Conservation (phyloP, 768 basidiomycete genomes). For the Leccinum olivaceopallidum region DNA sequence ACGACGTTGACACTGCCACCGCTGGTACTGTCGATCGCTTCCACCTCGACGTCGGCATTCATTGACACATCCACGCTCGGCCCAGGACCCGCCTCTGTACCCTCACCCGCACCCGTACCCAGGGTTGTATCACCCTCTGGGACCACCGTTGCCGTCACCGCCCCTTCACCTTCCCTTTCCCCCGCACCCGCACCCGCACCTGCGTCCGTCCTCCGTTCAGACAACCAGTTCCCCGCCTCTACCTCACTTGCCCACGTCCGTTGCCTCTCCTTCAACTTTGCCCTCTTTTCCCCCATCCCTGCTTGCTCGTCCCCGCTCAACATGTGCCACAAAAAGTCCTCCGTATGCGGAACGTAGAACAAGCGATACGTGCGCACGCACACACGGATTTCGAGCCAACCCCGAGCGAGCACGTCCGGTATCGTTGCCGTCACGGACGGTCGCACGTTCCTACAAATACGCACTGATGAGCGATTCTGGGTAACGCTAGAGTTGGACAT, state of each 20-base stretch:
- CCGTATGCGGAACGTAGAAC: constrained; percentile 29
- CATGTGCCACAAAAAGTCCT: constrained; percentile 23
- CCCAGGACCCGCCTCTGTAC: background rate
- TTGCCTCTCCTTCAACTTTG: constrained; percentile 12
- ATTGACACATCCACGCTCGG: background rate
- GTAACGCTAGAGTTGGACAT: constrained; percentile 16
- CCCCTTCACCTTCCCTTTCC: background rate
- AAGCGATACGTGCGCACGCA: constrained; percentile 45
- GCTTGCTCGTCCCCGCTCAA: constrained; percentile 12
- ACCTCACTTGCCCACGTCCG: constrained; percentile 18
- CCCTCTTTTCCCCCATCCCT: background rate
- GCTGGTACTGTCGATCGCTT: background rate
- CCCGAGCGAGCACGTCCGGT: constrained; percentile 50
- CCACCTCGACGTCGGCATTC: background rate
- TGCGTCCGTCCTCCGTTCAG: background rate
- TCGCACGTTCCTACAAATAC: constrained; percentile 22
- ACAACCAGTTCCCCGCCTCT: constrained; percentile 15
- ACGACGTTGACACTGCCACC: background rate
- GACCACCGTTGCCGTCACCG: background rate
- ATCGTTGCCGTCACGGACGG: constrained; percentile 23
- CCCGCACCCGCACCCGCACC: background rate
- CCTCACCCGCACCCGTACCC: background rate
- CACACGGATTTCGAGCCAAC: constrained; percentile 78
- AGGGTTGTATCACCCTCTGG: background rate
- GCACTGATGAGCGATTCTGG: background rate